A percentile compares a stretch with the other conserved stretches of the same genome.
Evolutionary conservation across 306 rosid species (phyloP).

Genomic region (Astragalus glycyphyllos): DNA sequence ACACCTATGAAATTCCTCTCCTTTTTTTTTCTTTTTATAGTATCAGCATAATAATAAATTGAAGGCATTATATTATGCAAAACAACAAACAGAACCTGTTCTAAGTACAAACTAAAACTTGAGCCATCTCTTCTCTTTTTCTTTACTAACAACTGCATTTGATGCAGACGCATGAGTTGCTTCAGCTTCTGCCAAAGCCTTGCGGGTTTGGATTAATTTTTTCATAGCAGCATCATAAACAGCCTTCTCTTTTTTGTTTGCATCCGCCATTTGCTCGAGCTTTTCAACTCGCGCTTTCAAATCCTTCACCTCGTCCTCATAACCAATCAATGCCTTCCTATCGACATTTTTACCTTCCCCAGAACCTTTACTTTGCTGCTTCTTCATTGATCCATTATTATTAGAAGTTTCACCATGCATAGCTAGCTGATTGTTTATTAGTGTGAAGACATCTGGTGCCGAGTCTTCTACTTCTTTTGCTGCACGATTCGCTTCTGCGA

Average conservation of each 20-base stretch:
- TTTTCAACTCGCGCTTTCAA: slow-evolving; percentile 67
- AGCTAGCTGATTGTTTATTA: slow-evolving; percentile 84
- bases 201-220: slow-evolving; percentile 76
- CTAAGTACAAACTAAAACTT: slow-evolving; percentile 64
- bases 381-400: slow-evolving; percentile 57
- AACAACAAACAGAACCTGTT: slow-evolving; percentile 16
- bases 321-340: slow-evolving; percentile 71
- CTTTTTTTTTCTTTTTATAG: not conserved
- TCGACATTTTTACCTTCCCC: slow-evolving; percentile 76
- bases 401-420: slow-evolving; percentile 59
- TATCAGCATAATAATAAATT: slow-evolving; percentile 9
- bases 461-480: slow-evolving; percentile 71
- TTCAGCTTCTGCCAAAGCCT: slow-evolving; percentile 73
- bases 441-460: slow-evolving; percentile 69
- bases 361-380: slow-evolving; percentile 60
- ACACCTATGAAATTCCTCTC: slow-evolving; percentile 9
- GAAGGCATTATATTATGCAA: slow-evolving; percentile 34
- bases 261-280: slow-evolving; percentile 86
- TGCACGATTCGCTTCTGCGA: slow-evolving; percentile 64
- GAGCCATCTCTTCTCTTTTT: slow-evolving; percentile 94
- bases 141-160: slow-evolving; percentile 76
- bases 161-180: slow-evolving; percentile 87
- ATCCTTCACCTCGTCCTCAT: slow-evolving; percentile 81
- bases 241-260: slow-evolving; percentile 79
- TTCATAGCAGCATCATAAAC: slow-evolving; percentile 87